These are phyloP conservation scores for Fusarium keratoplasticum DNA, from an alignment of 2,329 filamentous ascomycete species.

Conservation along the genomic window DNA sequence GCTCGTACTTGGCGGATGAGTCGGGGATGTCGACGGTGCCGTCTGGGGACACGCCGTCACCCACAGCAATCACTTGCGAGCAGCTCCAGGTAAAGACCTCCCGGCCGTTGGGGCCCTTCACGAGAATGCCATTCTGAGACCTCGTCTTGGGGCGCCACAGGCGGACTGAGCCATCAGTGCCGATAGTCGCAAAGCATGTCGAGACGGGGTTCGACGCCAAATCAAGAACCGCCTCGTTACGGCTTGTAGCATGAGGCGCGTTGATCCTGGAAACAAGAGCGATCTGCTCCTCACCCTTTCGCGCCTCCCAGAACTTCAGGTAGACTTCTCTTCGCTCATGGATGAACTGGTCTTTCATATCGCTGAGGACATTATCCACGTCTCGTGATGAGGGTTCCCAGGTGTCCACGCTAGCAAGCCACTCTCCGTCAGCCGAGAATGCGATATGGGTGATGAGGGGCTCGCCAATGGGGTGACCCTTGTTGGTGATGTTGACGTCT, in stretches of 20 bases:
- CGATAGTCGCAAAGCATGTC: constrained; percentile 84
- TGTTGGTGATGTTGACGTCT: constrained; percentile 79
- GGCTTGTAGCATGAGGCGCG: constrained; percentile 75
- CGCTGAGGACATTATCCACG: constrained; percentile 59
- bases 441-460: constrained; percentile 81
- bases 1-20: constrained; percentile 45
- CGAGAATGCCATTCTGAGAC: constrained; percentile 74
- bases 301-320: constrained; percentile 90
- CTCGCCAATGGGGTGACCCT: constrained; percentile 77
- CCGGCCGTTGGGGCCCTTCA: constrained; percentile 68
- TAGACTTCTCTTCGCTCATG: constrained; percentile 76
- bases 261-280: constrained; percentile 87
- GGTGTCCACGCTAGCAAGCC: constrained; percentile 92
- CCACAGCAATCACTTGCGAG: constrained; percentile 67
- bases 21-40: constrained; percentile 45
- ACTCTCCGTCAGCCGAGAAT: constrained; percentile 83
- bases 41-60: constrained; percentile 60
- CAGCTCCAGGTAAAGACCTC: constrained; percentile 81
- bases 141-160: constrained; percentile 84
- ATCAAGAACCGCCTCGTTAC: constrained; percentile 73
- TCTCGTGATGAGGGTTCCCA: constrained; percentile 84
- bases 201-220: constrained; percentile 77
- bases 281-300: constrained; percentile 68
- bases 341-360: constrained; percentile 58
- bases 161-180: constrained; percentile 80